These are phyloP conservation scores for Gymnopilus dilepis DNA, from an alignment of 768 basidiomycete species.

Conservation along the genomic window DNA sequence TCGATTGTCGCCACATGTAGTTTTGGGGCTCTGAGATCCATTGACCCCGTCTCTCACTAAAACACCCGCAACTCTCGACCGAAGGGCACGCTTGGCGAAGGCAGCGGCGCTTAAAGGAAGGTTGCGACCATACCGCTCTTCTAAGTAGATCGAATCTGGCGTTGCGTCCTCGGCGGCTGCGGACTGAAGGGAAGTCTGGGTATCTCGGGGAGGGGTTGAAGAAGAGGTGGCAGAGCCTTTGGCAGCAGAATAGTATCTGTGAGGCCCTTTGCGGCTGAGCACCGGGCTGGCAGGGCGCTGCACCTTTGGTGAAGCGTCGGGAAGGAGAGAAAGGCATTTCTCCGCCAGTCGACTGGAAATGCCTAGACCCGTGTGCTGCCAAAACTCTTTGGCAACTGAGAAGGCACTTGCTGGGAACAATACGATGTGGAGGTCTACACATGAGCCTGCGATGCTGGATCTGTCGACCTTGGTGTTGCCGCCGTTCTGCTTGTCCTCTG, in stretches of 20 bases:
- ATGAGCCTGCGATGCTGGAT: slow-evolving; percentile 30
- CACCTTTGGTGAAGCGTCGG: slow-evolving; percentile 41
- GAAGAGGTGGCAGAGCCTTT: slow-evolving; percentile 20
- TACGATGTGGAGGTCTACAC: slow-evolving; percentile 79
- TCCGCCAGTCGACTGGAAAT: slow-evolving; percentile 90
- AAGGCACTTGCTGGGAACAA: slow-evolving; percentile 71
- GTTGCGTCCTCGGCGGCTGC: slow-evolving; percentile 51
- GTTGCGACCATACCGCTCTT: slow-evolving; percentile 95
- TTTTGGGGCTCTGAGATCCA: slow-evolving; percentile 22
- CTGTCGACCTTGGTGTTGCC: slow-evolving; percentile 32
- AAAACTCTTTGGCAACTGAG: slow-evolving; percentile 84
- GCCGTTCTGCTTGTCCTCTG: slow-evolving; percentile 50
- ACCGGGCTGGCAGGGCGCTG: slow-evolving; percentile 33
- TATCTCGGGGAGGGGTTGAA: slow-evolving; percentile 12
- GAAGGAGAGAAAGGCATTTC: slow-evolving; percentile 74
- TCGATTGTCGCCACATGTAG: slow-evolving; percentile 33
- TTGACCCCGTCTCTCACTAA: slow-evolving; percentile 56
- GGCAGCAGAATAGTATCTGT: slow-evolving; percentile 65
- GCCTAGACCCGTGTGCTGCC: slow-evolving; percentile 94
- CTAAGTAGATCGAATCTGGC: slow-evolving; percentile 75
- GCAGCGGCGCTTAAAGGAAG: slow-evolving; percentile 73
- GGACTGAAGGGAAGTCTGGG: neutral
- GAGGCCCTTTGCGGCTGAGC: slow-evolving; percentile 42
- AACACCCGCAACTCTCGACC: slow-evolving; percentile 89
- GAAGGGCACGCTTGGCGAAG: slow-evolving; percentile 85